These are phyloP conservation scores for Tarenaya hassleriana DNA, from an alignment of 345 rosid genomes.

Conservation along the genomic window DNA sequence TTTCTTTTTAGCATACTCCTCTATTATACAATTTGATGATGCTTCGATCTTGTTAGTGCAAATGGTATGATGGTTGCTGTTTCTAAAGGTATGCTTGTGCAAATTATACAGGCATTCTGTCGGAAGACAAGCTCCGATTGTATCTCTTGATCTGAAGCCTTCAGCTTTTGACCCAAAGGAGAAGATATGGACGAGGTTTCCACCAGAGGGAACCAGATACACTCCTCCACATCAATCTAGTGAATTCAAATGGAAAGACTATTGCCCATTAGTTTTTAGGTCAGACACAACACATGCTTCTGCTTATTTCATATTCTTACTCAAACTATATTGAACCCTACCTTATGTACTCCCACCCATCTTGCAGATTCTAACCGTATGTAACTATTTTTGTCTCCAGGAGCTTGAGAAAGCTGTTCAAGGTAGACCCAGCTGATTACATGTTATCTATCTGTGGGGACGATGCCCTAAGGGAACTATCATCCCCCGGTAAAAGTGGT, in stretches of 20 bases:
- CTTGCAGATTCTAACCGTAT: conserved; percentile 9
- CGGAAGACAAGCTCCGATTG: conserved; percentile 83
- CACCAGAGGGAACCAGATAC: conserved; percentile 83
- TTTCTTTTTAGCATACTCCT: too few species aligned
- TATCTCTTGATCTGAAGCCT: conserved; percentile 75
- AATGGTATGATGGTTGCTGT: conserved; percentile 1
- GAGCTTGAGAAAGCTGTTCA: conserved; percentile 85
- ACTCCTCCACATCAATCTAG: conserved; percentile 93
- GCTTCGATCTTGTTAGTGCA: not conserved
- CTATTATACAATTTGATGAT: not conserved
- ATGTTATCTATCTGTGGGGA: conserved; percentile 91
- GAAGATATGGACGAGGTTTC: conserved; percentile 94
- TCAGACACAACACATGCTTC: conserved; percentile 22
- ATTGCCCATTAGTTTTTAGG: conserved; percentile 98
- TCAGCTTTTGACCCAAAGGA: conserved; percentile 92
- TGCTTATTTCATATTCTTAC: not conserved
- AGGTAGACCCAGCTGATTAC: conserved; percentile 94
- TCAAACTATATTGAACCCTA: too few species aligned
- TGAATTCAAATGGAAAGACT: conserved; percentile 95
- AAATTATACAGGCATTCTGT: conserved; percentile 63
- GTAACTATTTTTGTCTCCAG: conserved; percentile 29
- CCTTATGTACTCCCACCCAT: too few species aligned
- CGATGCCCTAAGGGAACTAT: conserved; percentile 87
- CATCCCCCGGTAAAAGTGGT: conserved; percentile 98
- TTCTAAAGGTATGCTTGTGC: not conserved